These are phyloP conservation scores for Cercospora sesami DNA, from an alignment of 2,329 filamentous ascomycete species.

Conservation along the genomic window DNA sequence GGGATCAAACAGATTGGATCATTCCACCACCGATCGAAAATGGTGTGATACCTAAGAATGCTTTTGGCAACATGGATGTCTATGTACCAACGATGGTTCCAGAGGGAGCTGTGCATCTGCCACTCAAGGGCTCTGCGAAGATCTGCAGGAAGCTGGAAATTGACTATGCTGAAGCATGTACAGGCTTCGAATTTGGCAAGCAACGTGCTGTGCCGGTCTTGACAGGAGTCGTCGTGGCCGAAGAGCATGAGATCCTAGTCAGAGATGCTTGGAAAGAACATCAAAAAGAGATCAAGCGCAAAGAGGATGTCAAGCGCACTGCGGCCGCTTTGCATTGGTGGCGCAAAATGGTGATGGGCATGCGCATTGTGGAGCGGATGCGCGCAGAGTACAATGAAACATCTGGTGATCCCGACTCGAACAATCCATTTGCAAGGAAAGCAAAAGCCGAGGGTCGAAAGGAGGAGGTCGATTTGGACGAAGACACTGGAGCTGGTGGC, in stretches of 20 bases:
- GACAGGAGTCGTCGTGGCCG: constrained; percentile 82
- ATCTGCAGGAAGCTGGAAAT: constrained; percentile 82
- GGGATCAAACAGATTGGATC: constrained; percentile 91
- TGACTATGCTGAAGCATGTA: constrained; percentile 90
- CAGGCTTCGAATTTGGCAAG: constrained; percentile 93
- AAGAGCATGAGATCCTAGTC: constrained; percentile 72
- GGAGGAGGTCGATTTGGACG: constrained; percentile 19
- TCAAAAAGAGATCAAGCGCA: constrained; percentile 73
- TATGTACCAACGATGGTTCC: constrained; percentile 95
- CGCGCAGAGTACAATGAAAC: constrained; percentile 67
- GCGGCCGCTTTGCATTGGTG: constrained; percentile 73
- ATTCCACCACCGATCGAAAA: constrained; percentile 79
- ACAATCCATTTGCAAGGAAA: constrained; percentile 54
- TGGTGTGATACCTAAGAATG: constrained; percentile 88
- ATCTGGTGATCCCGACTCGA: constrained; percentile 47
- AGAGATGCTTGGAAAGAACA: constrained; percentile 72
- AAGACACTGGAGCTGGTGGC: constrained; percentile 41
- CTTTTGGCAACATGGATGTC: constrained; percentile 93
- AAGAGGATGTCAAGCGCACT: constrained; percentile 79
- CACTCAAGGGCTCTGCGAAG: constrained; percentile 71
- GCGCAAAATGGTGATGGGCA: constrained; percentile 82
- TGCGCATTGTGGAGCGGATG: constrained; percentile 78
- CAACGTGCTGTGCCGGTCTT: constrained; percentile 92
- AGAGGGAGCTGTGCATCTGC: constrained; percentile 77
- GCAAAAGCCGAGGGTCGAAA: constrained; percentile 31